Base-by-base conservation (phyloP, 2,329 filamentous ascomycete species). In the Verticillium alfalfae region DNA sequence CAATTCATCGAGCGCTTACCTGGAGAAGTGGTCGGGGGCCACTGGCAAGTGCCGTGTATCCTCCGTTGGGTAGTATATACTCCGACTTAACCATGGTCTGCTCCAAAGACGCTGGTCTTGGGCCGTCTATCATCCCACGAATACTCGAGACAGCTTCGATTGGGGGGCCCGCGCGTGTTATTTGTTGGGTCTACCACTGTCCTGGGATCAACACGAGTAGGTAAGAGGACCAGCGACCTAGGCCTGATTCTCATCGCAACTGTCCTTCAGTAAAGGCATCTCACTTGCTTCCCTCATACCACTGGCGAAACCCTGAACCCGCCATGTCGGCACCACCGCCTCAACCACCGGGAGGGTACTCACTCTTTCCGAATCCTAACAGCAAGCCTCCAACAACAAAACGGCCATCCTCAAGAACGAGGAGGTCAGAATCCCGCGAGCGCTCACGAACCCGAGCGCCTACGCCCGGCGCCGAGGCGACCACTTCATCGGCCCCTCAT, bases 351-450 rank as follows among this genome's bases (percentile, higher is more conserved):
- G 81, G 79, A 70, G 79, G 81, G 63, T 84, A 86, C 71, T 86
- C 84, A 63, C 78, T 86, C 63, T 86, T 86, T 67, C 83, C 84
- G 34, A 85, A 77, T 66, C 78, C 82, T 26, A 80, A 72, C 66
- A 68, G 70, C 55, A 76, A 76, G 62, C 75, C 79, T 22, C 75
- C 78, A 58, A 75, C 78, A 31, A 72, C 66, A 18, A 68, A 80
- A 65, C 81, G 75, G 63, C 78, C 79, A 57, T 74, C 74, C 1
- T 72, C 78, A n/a, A 72, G 73, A 60, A 67, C 72, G 58, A 73
- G 75, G 39, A 74, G 73, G 18, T 77, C 75, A 16, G 73, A 72
- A 60, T 76, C 75, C 12, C 69, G 69, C 0, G 76, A 78, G 61
- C 70, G 58, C 15, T 54, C 58, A 31, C 57, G 72, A 22, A 60